Conservation (phyloP, 345 rosid genomes). For the Rubroshorea leprosula region DNA sequence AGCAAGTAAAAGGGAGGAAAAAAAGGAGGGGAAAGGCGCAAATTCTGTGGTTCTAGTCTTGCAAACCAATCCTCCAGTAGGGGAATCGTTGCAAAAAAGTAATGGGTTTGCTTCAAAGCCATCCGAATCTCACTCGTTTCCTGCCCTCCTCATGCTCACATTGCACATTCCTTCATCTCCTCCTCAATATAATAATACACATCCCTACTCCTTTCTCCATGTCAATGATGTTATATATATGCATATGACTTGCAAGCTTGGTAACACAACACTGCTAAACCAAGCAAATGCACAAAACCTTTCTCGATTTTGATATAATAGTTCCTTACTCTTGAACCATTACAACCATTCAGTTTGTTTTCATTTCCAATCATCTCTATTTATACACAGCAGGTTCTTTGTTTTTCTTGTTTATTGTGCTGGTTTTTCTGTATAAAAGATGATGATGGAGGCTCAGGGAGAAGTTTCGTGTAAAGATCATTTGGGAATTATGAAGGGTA, state of each 20-base stretch:
- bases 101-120: conserved; percentile 70
- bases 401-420: too few relatives aligned
- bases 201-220: background rate
- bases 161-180: background rate
- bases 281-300: background rate
- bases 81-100: conserved; percentile 38
- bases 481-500: conserved; percentile 38
- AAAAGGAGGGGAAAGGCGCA: too few relatives aligned
- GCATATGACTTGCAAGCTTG: background rate
- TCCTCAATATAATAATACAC: background rate
- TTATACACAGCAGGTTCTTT: too few relatives aligned
- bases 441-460: conserved; percentile 26
- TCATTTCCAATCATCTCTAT: too few relatives aligned
- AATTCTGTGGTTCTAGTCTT: conserved; percentile 56
- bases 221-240: background rate
- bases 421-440: background rate
- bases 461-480: conserved; percentile 8
- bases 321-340: background rate
- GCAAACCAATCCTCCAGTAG: conserved; percentile 47
- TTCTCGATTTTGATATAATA: background rate
- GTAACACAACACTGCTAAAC: background rate
- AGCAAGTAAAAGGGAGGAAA: background rate
- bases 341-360: background rate
- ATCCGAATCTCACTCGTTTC: conserved; percentile 55
- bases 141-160: conserved; percentile 27